These are phyloP conservation scores for Beta vulgaris DNA, from an alignment of 148 eudicot species.

Conservation along the genomic window DNA sequence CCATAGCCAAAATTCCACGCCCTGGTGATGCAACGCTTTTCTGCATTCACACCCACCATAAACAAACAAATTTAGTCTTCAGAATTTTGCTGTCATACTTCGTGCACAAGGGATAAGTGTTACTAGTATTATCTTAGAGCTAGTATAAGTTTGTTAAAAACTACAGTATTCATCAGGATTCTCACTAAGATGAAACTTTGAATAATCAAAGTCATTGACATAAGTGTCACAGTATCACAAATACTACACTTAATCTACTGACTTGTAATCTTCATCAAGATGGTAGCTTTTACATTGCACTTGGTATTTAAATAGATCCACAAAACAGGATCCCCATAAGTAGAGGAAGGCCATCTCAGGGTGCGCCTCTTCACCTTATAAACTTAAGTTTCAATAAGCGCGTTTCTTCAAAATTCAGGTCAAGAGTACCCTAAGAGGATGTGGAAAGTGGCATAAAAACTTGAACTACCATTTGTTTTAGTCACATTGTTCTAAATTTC, in stretches of 20 bases:
- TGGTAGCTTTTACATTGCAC: neutral
- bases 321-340: too few relatives aligned
- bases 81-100: neutral
- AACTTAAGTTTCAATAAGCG: too few relatives aligned
- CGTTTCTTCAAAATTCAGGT: too few relatives aligned
- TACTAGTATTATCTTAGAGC: neutral
- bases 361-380: too few relatives aligned
- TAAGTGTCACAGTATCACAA: neutral
- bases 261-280: too few relatives aligned
- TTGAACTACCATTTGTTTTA: too few relatives aligned
- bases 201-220: neutral
- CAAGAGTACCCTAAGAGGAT: too few relatives aligned
- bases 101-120: neutral
- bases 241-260: neutral
- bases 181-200: neutral
- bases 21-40: slow-evolving; percentile 88
- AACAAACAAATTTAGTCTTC: neutral
- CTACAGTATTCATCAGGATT: neutral
- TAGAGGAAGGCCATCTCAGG: too few relatives aligned
- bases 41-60: slow-evolving; percentile 33
- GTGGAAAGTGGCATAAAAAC: too few relatives aligned
- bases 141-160: neutral
- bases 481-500: too few relatives aligned
- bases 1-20: slow-evolving; percentile 90
- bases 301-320: too few relatives aligned